phyloP scores from a whole-genome alignment of 257 asterid species.

The Penstemon barbatus region DNA sequence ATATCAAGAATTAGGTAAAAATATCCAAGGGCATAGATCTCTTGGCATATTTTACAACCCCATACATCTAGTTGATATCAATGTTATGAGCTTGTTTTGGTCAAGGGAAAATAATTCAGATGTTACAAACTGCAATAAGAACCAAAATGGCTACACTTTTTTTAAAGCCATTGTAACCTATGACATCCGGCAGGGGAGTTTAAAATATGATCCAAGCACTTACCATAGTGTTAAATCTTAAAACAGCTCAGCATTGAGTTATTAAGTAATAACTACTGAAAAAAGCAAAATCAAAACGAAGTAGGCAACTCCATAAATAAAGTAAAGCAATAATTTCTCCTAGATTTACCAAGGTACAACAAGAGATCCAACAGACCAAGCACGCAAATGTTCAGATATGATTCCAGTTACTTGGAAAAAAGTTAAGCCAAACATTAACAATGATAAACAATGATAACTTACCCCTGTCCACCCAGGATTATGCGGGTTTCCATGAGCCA shows the following conservation, averaged over 20 bases:
- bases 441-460: slow-evolving; percentile 26
- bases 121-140: neutral
- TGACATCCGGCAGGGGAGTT: neutral
- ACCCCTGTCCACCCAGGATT: slow-evolving; percentile 99
- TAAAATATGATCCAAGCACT: neutral
- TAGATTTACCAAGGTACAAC: neutral
- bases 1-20: neutral
- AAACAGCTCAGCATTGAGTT: neutral
- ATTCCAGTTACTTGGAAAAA: neutral
- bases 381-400: neutral
- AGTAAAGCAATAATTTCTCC: neutral
- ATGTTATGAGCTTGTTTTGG: neutral
- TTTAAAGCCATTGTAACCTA: neutral
- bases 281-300: neutral
- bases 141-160: neutral
- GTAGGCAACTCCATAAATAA: neutral
- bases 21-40: neutral
- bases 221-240: too few relatives aligned
- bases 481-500: slow-evolving; percentile 89
- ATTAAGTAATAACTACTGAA: neutral
- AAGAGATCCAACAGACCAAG: neutral
- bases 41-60: too few relatives aligned
- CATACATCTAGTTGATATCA: neutral
- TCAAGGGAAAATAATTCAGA: neutral
- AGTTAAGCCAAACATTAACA: neutral